phyloP scores from a whole-genome alignment of 306 rosid species.

The Potentilla sterilis region DNA sequence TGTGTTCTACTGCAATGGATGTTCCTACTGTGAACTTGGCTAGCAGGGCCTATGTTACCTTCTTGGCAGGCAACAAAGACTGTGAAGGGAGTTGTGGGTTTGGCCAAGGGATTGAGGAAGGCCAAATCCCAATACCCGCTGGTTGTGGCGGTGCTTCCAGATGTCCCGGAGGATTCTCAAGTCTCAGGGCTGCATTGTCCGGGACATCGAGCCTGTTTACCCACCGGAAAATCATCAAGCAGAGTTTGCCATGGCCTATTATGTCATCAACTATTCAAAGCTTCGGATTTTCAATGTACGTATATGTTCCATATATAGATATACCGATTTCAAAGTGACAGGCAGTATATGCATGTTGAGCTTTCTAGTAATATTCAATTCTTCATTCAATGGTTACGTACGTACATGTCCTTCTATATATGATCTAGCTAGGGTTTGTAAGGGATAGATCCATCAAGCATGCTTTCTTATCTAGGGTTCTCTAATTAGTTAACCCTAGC shows the following conservation, averaged over 20 bases:
- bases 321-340: not conserved
- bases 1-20: not conserved
- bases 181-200: conserved; percentile 18
- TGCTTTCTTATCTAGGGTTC: no score
- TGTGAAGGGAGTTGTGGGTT: conserved; percentile 20
- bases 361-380: no score
- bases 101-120: conserved; percentile 15
- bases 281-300: conserved; percentile 10
- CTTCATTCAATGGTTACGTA: no score
- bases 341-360: no score
- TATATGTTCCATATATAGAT: not conserved
- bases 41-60: conserved; percentile 6
- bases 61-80: conserved; percentile 12
- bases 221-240: not conserved
- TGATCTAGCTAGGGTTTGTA: no score
- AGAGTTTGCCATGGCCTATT: conserved; percentile 14
- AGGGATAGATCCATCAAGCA: no score
- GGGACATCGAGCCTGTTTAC: conserved; percentile 9
- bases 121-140: conserved; percentile 1
- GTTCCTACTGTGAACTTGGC: conserved; percentile 1
- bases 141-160: conserved; percentile 16
- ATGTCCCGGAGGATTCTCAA: not conserved
- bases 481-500: no score
- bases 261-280: conserved; percentile 17
- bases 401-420: no score